A percentile compares a stretch with the other conserved stretches of the same genome.
Conservation (phyloP, 2,329 filamentous ascomycete genomes). For the Basipetospora chlamydospora region DNA sequence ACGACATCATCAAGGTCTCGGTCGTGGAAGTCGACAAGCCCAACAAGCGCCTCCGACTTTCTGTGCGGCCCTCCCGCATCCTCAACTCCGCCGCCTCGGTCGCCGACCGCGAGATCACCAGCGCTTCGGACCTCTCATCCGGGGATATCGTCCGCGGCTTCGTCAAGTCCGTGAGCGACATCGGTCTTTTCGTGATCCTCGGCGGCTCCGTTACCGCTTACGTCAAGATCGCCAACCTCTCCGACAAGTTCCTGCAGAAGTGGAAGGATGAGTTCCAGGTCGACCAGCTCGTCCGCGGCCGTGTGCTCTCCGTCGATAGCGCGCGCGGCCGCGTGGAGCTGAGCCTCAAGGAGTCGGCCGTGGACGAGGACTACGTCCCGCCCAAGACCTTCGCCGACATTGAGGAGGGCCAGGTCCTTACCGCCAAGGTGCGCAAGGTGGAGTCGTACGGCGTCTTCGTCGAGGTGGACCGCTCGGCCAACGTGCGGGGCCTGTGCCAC, state of each 20-base stretch:
- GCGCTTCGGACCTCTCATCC: constrained; percentile 53
- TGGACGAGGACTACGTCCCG: constrained; percentile 65
- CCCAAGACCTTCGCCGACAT: constrained; percentile 64
- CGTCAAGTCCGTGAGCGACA: constrained; percentile 77
- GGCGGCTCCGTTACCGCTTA: constrained; percentile 70
- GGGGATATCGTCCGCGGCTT: constrained; percentile 83
- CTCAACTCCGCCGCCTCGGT: constrained; percentile 73
- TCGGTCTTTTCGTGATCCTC: constrained; percentile 74
- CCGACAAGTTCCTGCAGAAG: constrained; percentile 82
- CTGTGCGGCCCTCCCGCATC: constrained; percentile 73
- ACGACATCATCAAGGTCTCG: constrained; percentile 78
- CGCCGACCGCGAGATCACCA: constrained; percentile 65
- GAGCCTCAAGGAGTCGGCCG: constrained; percentile 71
- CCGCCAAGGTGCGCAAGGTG: constrained; percentile 83
- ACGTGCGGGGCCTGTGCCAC: constrained; percentile 88
- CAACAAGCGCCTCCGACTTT: constrained; percentile 76
- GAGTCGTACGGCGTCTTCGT: constrained; percentile 94
- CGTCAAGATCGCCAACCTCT: constrained; percentile 76
- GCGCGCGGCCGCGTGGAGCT: constrained; percentile 62
- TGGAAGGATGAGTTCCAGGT: constrained; percentile 85
- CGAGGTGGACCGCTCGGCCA: constrained; percentile 70
- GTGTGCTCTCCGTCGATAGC: constrained; percentile 58
- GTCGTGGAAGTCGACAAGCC: constrained; percentile 64
- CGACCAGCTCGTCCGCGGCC: constrained; percentile 82
- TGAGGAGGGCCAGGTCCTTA: constrained; percentile 65